Evolutionary conservation across 768 basidiomycete genomes (phyloP).

Genomic region (Solioccasus polychromus): DNA sequence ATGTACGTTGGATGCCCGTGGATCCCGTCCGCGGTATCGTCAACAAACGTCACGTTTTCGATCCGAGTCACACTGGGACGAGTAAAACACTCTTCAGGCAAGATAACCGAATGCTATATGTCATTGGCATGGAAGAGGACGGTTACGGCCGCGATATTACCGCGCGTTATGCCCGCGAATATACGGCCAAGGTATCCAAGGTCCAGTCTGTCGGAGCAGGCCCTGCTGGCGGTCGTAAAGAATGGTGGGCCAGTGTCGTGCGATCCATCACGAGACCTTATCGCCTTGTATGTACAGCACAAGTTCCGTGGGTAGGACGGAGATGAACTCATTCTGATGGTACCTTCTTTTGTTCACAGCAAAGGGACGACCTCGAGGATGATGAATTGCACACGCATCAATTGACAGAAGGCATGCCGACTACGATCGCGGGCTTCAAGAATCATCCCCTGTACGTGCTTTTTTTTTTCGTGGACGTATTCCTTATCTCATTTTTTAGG

Average conservation of each 20-base stretch:
- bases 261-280: constrained; percentile 68
- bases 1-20: constrained; percentile 88
- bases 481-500: constrained; percentile 36
- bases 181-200: constrained; percentile 76
- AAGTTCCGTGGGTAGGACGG: constrained; percentile 16
- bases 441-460: constrained; percentile 77
- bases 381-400: constrained; percentile 78
- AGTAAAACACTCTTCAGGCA: constrained; percentile 23
- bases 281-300: constrained; percentile 59
- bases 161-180: constrained; percentile 80
- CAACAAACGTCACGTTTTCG: constrained; percentile 78
- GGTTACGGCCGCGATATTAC: constrained; percentile 91
- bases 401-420: constrained; percentile 90
- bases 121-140: constrained; percentile 93
- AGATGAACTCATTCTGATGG: constrained; percentile 15
- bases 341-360: constrained; percentile 41
- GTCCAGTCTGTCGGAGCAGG: constrained; percentile 59
- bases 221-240: constrained; percentile 53
- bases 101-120: constrained; percentile 90
- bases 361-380: constrained; percentile 91
- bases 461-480: constrained; percentile 7
- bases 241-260: constrained; percentile 85
- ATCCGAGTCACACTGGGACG: constrained; percentile 50
- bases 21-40: constrained; percentile 83
- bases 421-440: constrained; percentile 88